phyloP scores from a whole-genome alignment of 495 filamentous ascomycete genomes.

The Lindgomyces ingoldianus region DNA sequence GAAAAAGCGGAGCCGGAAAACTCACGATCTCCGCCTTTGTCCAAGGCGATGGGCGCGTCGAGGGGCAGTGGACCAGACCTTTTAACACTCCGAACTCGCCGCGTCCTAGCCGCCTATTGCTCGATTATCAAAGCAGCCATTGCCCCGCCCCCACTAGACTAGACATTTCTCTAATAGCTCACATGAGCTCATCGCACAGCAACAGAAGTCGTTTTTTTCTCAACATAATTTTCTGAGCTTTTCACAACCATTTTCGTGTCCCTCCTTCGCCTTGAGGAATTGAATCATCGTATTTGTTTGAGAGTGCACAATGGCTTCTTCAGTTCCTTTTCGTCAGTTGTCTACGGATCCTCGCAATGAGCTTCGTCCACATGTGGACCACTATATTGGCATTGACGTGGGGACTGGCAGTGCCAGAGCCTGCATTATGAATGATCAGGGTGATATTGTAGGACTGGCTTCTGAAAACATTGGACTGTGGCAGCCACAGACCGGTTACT shows the following conservation, averaged over 20 bases:
- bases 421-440: conserved; percentile 86
- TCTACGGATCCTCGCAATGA: conserved; percentile 60
- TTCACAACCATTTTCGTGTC: background rate
- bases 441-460: conserved; percentile 89
- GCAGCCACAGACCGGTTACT: conserved; percentile 89
- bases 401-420: conserved; percentile 93
- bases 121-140: conserved; percentile 11
- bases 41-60: background rate
- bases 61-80: background rate
- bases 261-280: background rate
- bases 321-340: conserved; percentile 50
- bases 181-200: conserved; percentile 28
- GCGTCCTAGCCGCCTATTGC: background rate
- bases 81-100: background rate
- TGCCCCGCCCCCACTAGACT: conserved; percentile 20
- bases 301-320: conserved; percentile 14
- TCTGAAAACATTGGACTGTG: conserved; percentile 90
- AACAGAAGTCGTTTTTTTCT: conserved; percentile 15
- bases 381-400: conserved; percentile 93
- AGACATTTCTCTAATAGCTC: conserved; percentile 8
- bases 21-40: conserved; percentile 23
- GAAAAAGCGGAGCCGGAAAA: conserved; percentile 21
- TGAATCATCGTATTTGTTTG: background rate
- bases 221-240: conserved; percentile 13
- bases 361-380: conserved; percentile 56